phyloP scores from a whole-genome alignment of 192 early-diverging fungal species.

The Neocallimastix lanati region DNA sequence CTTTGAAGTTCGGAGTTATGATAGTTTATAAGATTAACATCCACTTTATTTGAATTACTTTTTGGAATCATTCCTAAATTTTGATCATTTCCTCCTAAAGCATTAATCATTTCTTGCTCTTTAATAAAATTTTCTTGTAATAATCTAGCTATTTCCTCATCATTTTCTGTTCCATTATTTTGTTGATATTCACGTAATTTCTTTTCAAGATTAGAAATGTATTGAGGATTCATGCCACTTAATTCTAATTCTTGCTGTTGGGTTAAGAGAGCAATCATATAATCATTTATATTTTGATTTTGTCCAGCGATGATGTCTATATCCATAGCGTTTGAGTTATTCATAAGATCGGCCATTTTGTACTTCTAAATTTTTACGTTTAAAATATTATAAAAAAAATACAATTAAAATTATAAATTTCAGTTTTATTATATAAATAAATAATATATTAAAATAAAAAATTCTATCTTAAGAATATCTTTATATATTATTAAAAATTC shows the following conservation, averaged over 20 bases:
- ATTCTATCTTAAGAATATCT: too few relatives aligned
- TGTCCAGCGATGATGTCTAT: not conserved
- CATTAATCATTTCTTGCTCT: not conserved
- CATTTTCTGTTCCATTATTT: not conserved
- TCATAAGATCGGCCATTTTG: too few relatives aligned
- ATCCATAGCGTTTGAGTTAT: not conserved
- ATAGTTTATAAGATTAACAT: not conserved
- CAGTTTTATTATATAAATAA: too few relatives aligned
- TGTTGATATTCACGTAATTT: not conserved
- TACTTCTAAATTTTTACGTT: too few relatives aligned
- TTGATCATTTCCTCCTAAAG: not conserved
- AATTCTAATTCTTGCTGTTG: not conserved
- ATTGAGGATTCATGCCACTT: not conserved
- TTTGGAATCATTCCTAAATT: not conserved
- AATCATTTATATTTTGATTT: too few relatives aligned
- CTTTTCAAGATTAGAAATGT: not conserved
- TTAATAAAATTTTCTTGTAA: not conserved
- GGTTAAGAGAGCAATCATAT: too few relatives aligned
- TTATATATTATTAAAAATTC: too few relatives aligned
- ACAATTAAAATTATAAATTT: too few relatives aligned
- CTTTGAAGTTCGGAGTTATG: not conserved
- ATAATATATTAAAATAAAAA: too few relatives aligned
- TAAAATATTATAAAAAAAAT: too few relatives aligned
- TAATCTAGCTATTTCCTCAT: not conserved
- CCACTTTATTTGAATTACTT: not conserved